phyloP scores from a whole-genome alignment of 202 grass and related monocot genomes.

The Setaria viridis region DNA sequence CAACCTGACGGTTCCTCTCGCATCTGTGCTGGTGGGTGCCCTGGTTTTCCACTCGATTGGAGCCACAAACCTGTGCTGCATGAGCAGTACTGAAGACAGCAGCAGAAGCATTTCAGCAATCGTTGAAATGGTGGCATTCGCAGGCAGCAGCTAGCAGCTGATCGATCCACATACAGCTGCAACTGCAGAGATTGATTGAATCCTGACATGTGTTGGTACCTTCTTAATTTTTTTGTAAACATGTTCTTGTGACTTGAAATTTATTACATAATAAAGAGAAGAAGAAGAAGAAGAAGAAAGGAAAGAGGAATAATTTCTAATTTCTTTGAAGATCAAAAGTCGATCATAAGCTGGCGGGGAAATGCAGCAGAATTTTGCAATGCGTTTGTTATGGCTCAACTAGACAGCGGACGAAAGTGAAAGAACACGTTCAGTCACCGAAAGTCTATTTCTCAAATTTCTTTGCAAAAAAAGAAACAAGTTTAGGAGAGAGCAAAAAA shows the following conservation, averaged over 20 bases:
- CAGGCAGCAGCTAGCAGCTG: slow-evolving; percentile 9
- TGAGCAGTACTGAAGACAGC: background rate
- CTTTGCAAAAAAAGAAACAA: no score
- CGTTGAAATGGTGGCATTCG: slow-evolving; percentile 9
- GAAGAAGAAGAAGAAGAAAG: no score
- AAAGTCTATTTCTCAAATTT: no score
- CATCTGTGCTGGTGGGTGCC: slow-evolving; percentile 44
- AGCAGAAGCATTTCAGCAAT: background rate
- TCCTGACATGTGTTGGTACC: background rate
- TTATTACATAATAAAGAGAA: background rate
- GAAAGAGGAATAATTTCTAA: background rate
- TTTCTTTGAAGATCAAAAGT: background rate
- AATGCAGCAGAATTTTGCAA: background rate
- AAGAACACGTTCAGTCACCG: no score
- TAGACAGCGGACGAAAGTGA: no score
- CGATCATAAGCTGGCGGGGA: background rate
- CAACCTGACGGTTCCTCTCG: slow-evolving; percentile 76
- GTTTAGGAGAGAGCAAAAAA: no score
- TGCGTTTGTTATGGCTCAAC: background rate
- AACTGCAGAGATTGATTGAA: background rate
- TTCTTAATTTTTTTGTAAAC: background rate
- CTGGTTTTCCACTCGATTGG: slow-evolving; percentile 56
- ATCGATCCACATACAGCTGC: background rate
- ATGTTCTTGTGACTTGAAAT: background rate
- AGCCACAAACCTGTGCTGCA: slow-evolving; percentile 12